phyloP scores from a whole-genome alignment of 495 filamentous ascomycete genomes.

The Trichoderma gamsii region DNA sequence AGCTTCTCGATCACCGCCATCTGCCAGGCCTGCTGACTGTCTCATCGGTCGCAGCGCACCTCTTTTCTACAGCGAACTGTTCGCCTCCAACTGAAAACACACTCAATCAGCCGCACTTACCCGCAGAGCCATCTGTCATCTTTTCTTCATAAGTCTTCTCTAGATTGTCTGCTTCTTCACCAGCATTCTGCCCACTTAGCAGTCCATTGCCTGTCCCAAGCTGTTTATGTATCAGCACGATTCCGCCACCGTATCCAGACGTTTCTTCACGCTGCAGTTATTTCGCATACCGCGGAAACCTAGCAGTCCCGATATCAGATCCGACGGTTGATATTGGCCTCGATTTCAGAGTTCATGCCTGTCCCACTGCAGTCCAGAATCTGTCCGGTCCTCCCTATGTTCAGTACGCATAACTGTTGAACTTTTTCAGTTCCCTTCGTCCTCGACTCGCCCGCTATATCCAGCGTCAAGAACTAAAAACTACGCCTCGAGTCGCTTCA shows the following conservation, averaged over 20 bases:
- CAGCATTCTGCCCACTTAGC: slow-evolving; percentile 14
- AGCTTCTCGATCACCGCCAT: slow-evolving; percentile 8
- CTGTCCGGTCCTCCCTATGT: slow-evolving; percentile 43
- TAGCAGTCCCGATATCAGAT: slow-evolving; percentile 74
- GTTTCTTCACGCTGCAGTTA: slow-evolving; percentile 85
- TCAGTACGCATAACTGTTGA: slow-evolving; percentile 41
- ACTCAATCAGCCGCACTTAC: not conserved
- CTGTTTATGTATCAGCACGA: slow-evolving; percentile 57
- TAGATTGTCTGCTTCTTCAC: slow-evolving; percentile 1
- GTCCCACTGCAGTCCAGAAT: slow-evolving; percentile 33
- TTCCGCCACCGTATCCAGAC: slow-evolving; percentile 51
- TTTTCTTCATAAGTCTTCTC: not conserved
- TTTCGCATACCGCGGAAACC: slow-evolving; percentile 87
- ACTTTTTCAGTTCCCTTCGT: slow-evolving; percentile 32
- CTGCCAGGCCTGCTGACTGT: slow-evolving; percentile 7
- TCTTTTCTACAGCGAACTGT: not conserved
- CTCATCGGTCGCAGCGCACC: slow-evolving; percentile 11
- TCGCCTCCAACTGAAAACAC: not conserved
- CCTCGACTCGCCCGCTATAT: slow-evolving; percentile 32
- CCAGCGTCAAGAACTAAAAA: slow-evolving; percentile 36
- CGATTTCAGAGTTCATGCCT: slow-evolving; percentile 45
- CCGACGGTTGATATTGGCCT: slow-evolving; percentile 69
- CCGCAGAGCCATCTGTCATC: not conserved
- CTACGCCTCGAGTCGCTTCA: slow-evolving; percentile 22
- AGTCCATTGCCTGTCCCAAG: slow-evolving; percentile 19